These are phyloP conservation scores for Hanseniaspora guilliermondii DNA, from an alignment of 805 yeast species.

Conservation along the genomic window DNA sequence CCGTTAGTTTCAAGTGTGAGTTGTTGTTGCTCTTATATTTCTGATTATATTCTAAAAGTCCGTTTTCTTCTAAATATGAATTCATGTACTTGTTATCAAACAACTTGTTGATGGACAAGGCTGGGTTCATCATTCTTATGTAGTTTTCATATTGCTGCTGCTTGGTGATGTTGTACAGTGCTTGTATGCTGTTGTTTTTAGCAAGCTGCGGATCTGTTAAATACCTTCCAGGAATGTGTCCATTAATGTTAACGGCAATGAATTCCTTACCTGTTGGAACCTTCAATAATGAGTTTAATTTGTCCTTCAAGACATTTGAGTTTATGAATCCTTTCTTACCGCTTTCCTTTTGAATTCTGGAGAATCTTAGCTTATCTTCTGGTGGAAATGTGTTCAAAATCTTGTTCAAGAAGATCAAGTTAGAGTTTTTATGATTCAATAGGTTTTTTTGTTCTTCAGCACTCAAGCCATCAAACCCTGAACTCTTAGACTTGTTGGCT, in stretches of 20 bases:
- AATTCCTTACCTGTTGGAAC: constrained; percentile 49
- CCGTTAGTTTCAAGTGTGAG: constrained; percentile 3
- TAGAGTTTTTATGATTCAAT: constrained; percentile 47
- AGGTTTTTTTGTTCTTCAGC: constrained; percentile 29
- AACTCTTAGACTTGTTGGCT: constrained; percentile 28
- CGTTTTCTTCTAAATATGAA: constrained; percentile 7
- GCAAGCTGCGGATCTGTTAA: constrained; percentile 19
- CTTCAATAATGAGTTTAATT: constrained; percentile 53
- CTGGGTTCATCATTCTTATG: constrained; percentile 7
- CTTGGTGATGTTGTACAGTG: constrained; percentile 6
- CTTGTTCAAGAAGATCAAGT: constrained; percentile 69
- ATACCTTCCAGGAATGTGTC: constrained; percentile 13
- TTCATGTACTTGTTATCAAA: constrained; percentile 7
- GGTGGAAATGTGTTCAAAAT: constrained; percentile 78
- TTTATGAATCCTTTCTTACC: constrained; percentile 66
- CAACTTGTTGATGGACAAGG: background rate
- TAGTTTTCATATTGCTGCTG: constrained; percentile 6
- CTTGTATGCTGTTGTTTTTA: constrained; percentile 15
- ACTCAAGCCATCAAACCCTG: background rate
- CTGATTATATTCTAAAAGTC: constrained; percentile 13
- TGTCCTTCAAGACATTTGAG: constrained; percentile 53
- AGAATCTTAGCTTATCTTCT: constrained; percentile 72
- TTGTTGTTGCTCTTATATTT: constrained; percentile 2
- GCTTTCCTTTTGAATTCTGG: constrained; percentile 68
- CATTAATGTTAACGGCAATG: constrained; percentile 23